These are phyloP conservation scores for Fusarium luffae DNA, from an alignment of 2,329 filamentous ascomycete species.

Conservation along the genomic window DNA sequence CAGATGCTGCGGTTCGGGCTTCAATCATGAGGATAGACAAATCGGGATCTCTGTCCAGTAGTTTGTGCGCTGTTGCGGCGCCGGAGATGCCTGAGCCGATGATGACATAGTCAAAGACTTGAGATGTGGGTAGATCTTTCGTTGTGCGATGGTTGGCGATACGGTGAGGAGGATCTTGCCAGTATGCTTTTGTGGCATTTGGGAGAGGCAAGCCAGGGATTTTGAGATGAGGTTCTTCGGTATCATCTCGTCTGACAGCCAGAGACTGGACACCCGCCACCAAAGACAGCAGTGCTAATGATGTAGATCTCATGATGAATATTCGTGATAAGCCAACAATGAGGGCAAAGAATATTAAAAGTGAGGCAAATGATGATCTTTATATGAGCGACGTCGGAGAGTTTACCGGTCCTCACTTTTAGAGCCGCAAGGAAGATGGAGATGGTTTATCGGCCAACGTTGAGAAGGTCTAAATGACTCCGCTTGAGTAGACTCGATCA, in stretches of 20 bases:
- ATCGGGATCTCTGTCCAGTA: conserved; percentile 14
- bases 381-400: background rate
- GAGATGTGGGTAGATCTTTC: conserved; percentile 3
- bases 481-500: conserved; percentile 2
- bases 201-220: conserved; percentile 25
- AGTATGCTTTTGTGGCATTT: conserved; percentile 28
- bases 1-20: conserved; percentile 23
- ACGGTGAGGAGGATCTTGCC: conserved; percentile 30
- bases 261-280: conserved; percentile 7
- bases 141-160: conserved; percentile 28
- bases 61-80: conserved; percentile 24
- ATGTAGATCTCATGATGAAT: conserved; percentile 11
- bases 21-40: conserved; percentile 28
- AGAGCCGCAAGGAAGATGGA: background rate
- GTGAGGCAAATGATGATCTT: background rate
- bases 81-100: conserved; percentile 28
- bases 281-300: conserved; percentile 5
- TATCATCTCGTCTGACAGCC: background rate
- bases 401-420: background rate
- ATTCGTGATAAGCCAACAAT: too few species aligned
- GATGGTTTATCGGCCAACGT: conserved; percentile 4
- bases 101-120: conserved; percentile 32
- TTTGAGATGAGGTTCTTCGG: conserved; percentile 7
- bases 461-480: background rate
- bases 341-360: accelerated